Evolutionary conservation across 345 rosid genomes (phyloP).

Genomic region (Balakata baccata): DNA sequence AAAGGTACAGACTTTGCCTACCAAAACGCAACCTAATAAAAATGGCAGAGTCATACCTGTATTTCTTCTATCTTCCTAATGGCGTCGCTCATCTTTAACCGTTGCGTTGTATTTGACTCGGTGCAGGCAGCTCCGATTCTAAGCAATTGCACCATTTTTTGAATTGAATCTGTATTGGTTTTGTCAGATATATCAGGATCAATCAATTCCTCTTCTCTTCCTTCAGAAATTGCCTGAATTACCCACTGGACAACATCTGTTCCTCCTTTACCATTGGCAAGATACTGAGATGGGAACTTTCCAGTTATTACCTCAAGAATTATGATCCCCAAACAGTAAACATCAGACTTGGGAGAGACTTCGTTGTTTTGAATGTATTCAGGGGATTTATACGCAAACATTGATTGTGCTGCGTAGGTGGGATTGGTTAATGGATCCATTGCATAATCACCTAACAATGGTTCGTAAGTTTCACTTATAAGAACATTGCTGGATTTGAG

Average conservation of each 20-base stretch:
- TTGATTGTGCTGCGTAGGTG: slow-evolving; percentile 16
- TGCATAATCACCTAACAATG: slow-evolving; percentile 23
- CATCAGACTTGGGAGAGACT: slow-evolving; percentile 25
- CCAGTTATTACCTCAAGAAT: slow-evolving; percentile 30
- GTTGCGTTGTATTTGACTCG: slow-evolving; percentile 12
- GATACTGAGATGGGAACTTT: slow-evolving; percentile 34
- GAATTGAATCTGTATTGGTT: background rate
- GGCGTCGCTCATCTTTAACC: slow-evolving; percentile 28
- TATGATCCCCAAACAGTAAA: slow-evolving; percentile 27
- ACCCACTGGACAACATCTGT: slow-evolving; percentile 29
- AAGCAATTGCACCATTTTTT: slow-evolving; percentile 22
- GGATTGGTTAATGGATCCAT: slow-evolving; percentile 24
- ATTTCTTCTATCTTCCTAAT: slow-evolving; percentile 25
- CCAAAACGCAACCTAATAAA: no score
- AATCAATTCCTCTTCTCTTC: slow-evolving; percentile 23
- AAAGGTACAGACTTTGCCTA: no score
- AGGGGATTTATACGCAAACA: slow-evolving; percentile 31
- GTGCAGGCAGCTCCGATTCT: slow-evolving; percentile 20
- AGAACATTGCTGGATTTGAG: slow-evolving; percentile 36
- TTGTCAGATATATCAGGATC: slow-evolving; percentile 25
- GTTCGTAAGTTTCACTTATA: slow-evolving; percentile 13
- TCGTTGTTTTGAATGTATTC: slow-evolving; percentile 14
- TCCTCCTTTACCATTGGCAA: slow-evolving; percentile 30
- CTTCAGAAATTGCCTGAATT: slow-evolving; percentile 13
- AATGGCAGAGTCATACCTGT: background rate